These are phyloP conservation scores for Lithospermum erythrorhizon DNA, from an alignment of 257 asterid genomes.

Conservation along the genomic window DNA sequence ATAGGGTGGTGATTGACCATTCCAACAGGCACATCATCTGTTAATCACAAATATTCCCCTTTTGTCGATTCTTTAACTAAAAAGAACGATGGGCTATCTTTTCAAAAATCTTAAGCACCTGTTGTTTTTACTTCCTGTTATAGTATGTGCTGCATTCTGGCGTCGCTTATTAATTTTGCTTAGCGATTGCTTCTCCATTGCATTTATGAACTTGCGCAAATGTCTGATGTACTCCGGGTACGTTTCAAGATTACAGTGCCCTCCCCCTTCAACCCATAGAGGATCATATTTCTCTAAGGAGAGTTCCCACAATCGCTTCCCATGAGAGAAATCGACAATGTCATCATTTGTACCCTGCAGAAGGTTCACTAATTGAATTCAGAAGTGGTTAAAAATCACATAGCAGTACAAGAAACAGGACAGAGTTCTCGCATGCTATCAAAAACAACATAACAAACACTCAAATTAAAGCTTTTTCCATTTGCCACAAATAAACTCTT, in stretches of 20 bases:
- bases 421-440: neutral
- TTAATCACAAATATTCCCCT: neutral
- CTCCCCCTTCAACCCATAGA: slow-evolving; percentile 89
- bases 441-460: neutral
- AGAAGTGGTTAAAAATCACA: neutral
- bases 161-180: slow-evolving; percentile 40
- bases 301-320: slow-evolving; percentile 96
- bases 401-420: neutral
- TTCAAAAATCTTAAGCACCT: slow-evolving; percentile 71
- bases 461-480: neutral
- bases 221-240: slow-evolving; percentile 85
- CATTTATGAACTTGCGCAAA: slow-evolving; percentile 58
- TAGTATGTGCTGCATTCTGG: slow-evolving; percentile 19
- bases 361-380: slow-evolving; percentile 7
- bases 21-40: slow-evolving; percentile 1
- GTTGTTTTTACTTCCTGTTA: slow-evolving; percentile 50
- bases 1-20: too few species aligned
- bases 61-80: slow-evolving; percentile 2
- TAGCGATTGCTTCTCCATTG: slow-evolving; percentile 86
- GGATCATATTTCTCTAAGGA: slow-evolving; percentile 91
- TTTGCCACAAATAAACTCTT: too few species aligned
- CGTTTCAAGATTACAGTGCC: slow-evolving; percentile 97
- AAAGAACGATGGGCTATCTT: slow-evolving; percentile 21
- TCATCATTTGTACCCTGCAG: slow-evolving; percentile 85
- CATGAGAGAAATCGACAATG: slow-evolving; percentile 83